These are phyloP conservation scores for Sungouiozyma intestinalis DNA, from an alignment of 805 yeast species.

Conservation along the genomic window DNA sequence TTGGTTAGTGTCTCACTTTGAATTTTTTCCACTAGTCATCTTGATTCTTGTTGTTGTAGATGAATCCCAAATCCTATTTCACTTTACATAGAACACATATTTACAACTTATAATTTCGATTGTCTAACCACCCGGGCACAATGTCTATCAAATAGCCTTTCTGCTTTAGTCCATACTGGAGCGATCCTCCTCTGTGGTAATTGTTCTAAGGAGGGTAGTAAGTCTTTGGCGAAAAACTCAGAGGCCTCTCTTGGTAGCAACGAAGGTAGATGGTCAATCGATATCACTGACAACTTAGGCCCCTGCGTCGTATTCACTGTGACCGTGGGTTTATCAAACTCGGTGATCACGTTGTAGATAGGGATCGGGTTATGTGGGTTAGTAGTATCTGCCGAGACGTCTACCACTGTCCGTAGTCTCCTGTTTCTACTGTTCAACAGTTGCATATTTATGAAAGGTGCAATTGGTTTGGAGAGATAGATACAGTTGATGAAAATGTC, in stretches of 20 bases:
- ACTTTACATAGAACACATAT: too few species aligned
- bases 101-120: conserved; percentile 31
- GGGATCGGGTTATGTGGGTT: conserved; percentile 98
- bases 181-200: conserved; percentile 73
- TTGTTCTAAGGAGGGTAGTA: conserved; percentile 80
- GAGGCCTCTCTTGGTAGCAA: conserved; percentile 95
- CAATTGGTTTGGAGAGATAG: conserved; percentile 83
- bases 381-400: conserved; percentile 97
- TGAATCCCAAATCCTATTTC: neutral
- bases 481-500: conserved; percentile 95
- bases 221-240: conserved; percentile 77
- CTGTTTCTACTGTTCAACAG: conserved; percentile 57
- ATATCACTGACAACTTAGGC: conserved; percentile 81
- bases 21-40: too few species aligned
- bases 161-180: conserved; percentile 89
- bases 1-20: too few species aligned
- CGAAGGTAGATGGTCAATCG: conserved; percentile 94
- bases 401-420: conserved; percentile 84
- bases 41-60: too few species aligned
- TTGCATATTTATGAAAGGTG: conserved; percentile 75
- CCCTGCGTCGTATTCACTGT: conserved; percentile 67
- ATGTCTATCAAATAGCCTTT: conserved; percentile 71
- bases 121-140: conserved; percentile 56
- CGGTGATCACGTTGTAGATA: conserved; percentile 82
- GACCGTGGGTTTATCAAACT: conserved; percentile 85